Evolutionary conservation across 1,284 basidiomycete genomes (phyloP).

Genomic region (Ceratobasidium sp.): DNA sequence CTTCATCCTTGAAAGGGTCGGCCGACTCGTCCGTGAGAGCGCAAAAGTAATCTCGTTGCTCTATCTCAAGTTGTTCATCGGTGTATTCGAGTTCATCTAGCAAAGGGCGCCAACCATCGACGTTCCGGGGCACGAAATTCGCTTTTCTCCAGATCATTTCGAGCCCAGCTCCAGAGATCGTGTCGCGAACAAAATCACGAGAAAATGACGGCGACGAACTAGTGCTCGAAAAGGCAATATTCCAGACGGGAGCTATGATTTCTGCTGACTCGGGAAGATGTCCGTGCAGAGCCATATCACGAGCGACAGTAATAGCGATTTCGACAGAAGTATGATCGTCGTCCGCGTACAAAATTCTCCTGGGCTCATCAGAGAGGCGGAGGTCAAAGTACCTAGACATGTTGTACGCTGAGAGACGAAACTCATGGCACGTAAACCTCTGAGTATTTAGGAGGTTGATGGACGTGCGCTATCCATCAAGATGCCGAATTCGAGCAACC

Average conservation of each 20-base stretch:
- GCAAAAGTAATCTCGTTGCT: conserved; percentile 18
- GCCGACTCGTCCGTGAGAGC: background rate
- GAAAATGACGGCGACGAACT: background rate
- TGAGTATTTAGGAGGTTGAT: conserved; percentile 10
- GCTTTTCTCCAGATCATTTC: conserved; percentile 13
- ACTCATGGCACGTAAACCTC: background rate
- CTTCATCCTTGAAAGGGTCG: background rate
- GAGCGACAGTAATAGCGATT: conserved; percentile 3
- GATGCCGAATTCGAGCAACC: conserved; percentile 4
- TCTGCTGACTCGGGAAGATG: conserved; percentile 12
- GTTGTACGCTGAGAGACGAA: background rate
- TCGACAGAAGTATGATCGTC: conserved; percentile 21
- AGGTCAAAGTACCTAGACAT: conserved; percentile 21
- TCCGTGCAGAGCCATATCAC: conserved; percentile 28
- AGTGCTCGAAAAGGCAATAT: background rate
- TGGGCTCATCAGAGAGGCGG: background rate
- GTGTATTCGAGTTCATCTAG: background rate
- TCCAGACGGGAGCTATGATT: conserved; percentile 25
- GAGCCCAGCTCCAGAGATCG: conserved; percentile 1
- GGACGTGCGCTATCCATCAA: no score
- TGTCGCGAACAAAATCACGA: conserved; percentile 24
- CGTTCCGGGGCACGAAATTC: background rate
- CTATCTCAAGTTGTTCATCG: conserved; percentile 13
- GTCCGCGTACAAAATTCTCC: conserved; percentile 4
- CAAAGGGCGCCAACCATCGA: background rate